Base-by-base conservation (phyloP, 2,329 filamentous ascomycete genomes). In the Neonectria magnoliae region DNA sequence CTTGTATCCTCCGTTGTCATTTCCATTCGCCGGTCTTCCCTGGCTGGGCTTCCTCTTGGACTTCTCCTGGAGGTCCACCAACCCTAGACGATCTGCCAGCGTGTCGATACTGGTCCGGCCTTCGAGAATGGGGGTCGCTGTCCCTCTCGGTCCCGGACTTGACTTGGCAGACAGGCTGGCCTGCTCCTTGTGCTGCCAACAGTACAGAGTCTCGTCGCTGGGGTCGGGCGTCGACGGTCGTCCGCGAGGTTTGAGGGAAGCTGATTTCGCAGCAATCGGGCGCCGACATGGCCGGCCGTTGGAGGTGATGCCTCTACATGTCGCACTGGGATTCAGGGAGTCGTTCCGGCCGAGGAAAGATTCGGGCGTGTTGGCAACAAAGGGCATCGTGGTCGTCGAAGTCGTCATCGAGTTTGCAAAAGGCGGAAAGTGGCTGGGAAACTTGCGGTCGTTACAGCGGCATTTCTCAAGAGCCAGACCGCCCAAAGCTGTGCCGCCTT, bases 161-260 rank as follows among this genome's bases (percentile, higher is more conserved):
- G 83, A 83, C 48, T 77, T 77, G 2, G 83, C 77, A 9, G 84
- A 83, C 62, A 77, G 73, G 70, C 77, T 75, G 60, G 93, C 93
- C 79, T 99, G 96, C 62, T 96, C 93, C 76, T 93, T 94, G 82
- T 99, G 96, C 78, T 98, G 94, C 91, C 93, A 97, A 83, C 95
- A 98, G 81, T 94, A 98, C 54, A 90, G 86, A n/a, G 81, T 83
- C 65, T 88, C 85, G 52, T 88, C 84, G 61, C 82, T 80, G 2
- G 86, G 84, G 65, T 88, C 85, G 59, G 82, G 80, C 6, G 66
- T 71, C 22, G 65, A 66, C 71, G 64, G 70, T 65, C 72, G 75
- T 76, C 56, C 63, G 72, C 65, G 57, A 6, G 73, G 68, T 38
- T 62, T 57, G 55, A 53, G 59, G 57, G 57, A 41, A 42, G 57